These are phyloP conservation scores for Cymbidium sinense DNA, from an alignment of 106 monocot genomes.

Conservation along the genomic window DNA sequence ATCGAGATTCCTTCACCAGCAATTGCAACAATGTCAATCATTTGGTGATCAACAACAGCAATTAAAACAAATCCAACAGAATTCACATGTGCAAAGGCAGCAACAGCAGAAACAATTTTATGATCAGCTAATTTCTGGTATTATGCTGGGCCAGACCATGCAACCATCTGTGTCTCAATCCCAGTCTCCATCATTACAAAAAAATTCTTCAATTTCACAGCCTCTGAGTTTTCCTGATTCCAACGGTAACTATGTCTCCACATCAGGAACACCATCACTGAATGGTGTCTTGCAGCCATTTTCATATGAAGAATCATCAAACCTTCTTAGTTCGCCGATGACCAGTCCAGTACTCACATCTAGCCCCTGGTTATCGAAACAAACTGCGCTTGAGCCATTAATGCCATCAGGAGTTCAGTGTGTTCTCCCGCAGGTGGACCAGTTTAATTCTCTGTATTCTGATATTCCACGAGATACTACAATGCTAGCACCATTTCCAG, in stretches of 20 bases:
- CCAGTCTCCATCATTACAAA: conserved; percentile 18
- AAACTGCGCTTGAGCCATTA: conserved; percentile 45
- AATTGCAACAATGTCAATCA: conserved; percentile 18
- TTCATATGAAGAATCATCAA: conserved; percentile 56
- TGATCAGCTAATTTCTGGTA: conserved; percentile 34
- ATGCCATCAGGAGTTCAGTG: conserved; percentile 36
- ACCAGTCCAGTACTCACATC: conserved; percentile 28
- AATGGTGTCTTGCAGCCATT: conserved; percentile 51
- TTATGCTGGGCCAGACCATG: neutral
- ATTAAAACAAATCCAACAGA: neutral
- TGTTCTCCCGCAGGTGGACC: conserved; percentile 22
- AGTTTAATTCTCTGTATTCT: conserved; percentile 13
- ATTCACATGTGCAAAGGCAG: conserved; percentile 22
- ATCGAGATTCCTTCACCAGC: conserved; percentile 15
- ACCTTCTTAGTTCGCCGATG: conserved; percentile 37
- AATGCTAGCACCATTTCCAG: conserved; percentile 42
- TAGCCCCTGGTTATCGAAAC: conserved; percentile 51
- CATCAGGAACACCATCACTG: conserved; percentile 36
- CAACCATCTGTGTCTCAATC: conserved; percentile 27
- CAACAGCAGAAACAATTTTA: conserved; percentile 21
- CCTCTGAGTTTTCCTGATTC: conserved; percentile 49
- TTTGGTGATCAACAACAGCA: conserved; percentile 5
- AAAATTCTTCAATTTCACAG: conserved; percentile 16
- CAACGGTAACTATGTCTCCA: conserved; percentile 27
- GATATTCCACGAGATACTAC: conserved; percentile 31